Evolutionary conservation across 2,329 filamentous ascomycete genomes (phyloP), one percentile per base, ranked within the genome.

Genomic region (Pseudomassariella vexata): DNA sequence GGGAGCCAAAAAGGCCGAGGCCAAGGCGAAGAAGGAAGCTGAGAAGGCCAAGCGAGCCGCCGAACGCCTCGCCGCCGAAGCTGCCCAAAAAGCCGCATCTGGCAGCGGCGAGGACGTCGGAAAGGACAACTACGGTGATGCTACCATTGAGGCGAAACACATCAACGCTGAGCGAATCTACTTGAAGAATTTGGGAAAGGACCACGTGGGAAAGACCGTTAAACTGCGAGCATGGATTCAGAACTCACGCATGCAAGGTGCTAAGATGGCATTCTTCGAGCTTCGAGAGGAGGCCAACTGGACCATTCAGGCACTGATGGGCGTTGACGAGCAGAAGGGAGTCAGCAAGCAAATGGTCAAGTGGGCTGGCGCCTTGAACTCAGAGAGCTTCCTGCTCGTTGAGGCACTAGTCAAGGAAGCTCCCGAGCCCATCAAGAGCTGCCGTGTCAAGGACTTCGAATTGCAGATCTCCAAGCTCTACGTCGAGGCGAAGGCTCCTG

Each of bases 281-380:
- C 71, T 96, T 47, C 76, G 86, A 42, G 74, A 87, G 59, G 79
- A 85, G 57, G 68, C 73, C 38, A 73, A 79, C 50, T 81, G 83
- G 68, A 82, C 80, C 17, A 81, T 95, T 23, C 89, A 95, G 66
- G 87, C 82, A 31, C 82, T 95, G 22, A 67, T 87, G 11, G 71
- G 73, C 12, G 82, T 77, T 29, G 62, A 68, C 54, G 76, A 87
- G 49, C 78, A 70, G 21, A 73, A 64, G 30, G 62, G 63, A 6
- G 74, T 88, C 22, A 84, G 77, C 40, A 82, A 80, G 56, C 87
- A 85, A 61, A 96, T 96, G 90, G 85, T 95, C 55, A 96, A 96
- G 66, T 96, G 85, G 77, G 79, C 83, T 30, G 77, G 76, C 28
- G 73, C 67, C 25, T 63, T 95, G 45, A 82, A 77, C 52, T 70